Evolutionary conservation across 306 rosid genomes (phyloP), one percentile per base, ranked within the genome.

Genomic region (Rubus idaeus): DNA sequence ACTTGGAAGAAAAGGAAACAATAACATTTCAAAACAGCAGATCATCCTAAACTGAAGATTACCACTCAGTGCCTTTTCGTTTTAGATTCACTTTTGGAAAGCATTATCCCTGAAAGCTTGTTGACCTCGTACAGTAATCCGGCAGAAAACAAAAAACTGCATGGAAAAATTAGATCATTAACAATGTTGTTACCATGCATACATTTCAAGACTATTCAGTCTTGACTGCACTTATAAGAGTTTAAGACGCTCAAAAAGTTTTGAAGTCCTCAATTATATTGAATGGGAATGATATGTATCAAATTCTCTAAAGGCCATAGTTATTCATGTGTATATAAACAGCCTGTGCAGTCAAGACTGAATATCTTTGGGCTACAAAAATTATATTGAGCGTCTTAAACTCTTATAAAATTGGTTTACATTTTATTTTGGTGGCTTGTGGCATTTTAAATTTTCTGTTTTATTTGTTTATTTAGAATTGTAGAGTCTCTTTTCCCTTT

Each of bases 131-230:
- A 93, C 57, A 91, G 84, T 77, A 93, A 78, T 65, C 70, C 95
- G 65, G 84, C 91, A 3, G 97, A 93, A 84, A 93, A 93, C 85
- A 93, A 71, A 90, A 93, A 89, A 84, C 97, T 93, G 93, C 90
- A 86, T 73, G 61, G 56, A 82, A 64, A 82, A 77, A 81, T 3
- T 55, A 67, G 61, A 78, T 13, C 51, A 74, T 78, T 49, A 70
- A 14, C 53, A 40, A 3, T 4, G 16, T 10, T 37, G 10, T 10
- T n/a, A n/a, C n/a, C n/a, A n/a, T n/a, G n/a, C n/a, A n/a, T n/a
- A n/a, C n/a, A n/a, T n/a, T n/a, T n/a, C n/a, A n/a, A n/a, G n/a
- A n/a, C n/a, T n/a, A n/a, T n/a, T n/a, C n/a, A n/a, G n/a, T n/a
- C n/a, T n/a, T n/a, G n/a, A n/a, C n/a, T n/a, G n/a, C n/a, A 11